phyloP scores from a whole-genome alignment of 176 grass and related monocot species.

The Carex parvula region DNA sequence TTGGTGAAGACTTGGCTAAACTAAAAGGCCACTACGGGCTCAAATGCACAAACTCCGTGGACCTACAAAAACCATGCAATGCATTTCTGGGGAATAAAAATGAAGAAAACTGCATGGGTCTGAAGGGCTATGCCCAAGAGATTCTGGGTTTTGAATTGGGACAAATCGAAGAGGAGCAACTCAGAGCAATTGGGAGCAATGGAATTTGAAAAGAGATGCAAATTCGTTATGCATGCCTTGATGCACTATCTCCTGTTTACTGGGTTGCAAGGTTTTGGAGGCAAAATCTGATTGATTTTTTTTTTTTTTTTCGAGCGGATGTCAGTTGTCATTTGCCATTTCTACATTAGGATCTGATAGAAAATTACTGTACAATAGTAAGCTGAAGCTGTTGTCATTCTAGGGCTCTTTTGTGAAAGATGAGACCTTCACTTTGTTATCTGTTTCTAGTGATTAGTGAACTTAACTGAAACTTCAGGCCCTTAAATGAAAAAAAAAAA shows the following conservation, averaged over 20 bases:
- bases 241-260: slow-evolving; percentile 55
- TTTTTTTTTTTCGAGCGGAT: not conserved
- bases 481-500: not conserved
- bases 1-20: slow-evolving; percentile 35
- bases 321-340: not conserved
- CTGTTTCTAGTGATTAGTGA: not conserved
- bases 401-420: not conserved
- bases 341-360: not conserved
- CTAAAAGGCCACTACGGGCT: slow-evolving; percentile 38
- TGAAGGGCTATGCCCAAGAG: slow-evolving; percentile 42
- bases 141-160: slow-evolving; percentile 40
- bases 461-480: not conserved
- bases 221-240: slow-evolving; percentile 47
- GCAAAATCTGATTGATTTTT: not conserved
- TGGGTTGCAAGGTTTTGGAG: slow-evolving; percentile 30
- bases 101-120: slow-evolving; percentile 14
- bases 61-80: slow-evolving; percentile 29
- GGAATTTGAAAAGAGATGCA: slow-evolving; percentile 23
- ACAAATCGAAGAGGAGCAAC: slow-evolving; percentile 38
- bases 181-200: slow-evolving; percentile 50
- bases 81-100: not conserved
- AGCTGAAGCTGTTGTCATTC: not conserved
- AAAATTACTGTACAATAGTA: not conserved
- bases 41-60: slow-evolving; percentile 6
- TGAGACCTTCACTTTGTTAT: not conserved